These are phyloP conservation scores for Seiridium unicorne DNA, from an alignment of 2,329 filamentous ascomycete species.

Conservation along the genomic window DNA sequence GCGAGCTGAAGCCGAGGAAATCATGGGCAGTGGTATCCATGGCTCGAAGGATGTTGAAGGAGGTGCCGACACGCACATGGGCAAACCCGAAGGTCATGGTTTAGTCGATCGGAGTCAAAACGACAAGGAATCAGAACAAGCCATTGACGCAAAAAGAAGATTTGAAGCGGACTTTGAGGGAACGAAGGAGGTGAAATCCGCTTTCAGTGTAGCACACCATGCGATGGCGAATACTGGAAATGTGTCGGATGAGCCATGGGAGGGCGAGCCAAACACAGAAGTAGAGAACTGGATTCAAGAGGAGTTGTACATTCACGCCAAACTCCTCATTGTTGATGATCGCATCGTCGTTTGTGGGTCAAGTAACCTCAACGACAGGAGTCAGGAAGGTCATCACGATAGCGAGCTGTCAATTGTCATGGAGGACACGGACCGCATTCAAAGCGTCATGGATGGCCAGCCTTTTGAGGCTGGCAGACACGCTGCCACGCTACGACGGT, in stretches of 20 bases:
- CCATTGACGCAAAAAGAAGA: conserved; percentile 45
- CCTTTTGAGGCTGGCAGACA: conserved; percentile 78
- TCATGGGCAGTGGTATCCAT: conserved; percentile 75
- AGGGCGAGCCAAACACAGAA: conserved; percentile 72
- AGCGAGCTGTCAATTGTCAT: conserved; percentile 89
- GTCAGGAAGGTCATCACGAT: conserved; percentile 85
- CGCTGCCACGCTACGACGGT: conserved; percentile 75
- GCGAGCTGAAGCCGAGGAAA: conserved; percentile 81
- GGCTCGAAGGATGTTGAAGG: conserved; percentile 47
- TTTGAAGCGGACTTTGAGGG: conserved; percentile 50
- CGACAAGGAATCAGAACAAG: conserved; percentile 29
- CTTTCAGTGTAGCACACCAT: conserved; percentile 66
- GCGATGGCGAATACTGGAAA: conserved; percentile 70
- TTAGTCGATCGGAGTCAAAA: conserved; percentile 24
- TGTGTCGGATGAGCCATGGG: conserved; percentile 71
- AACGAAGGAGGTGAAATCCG: conserved; percentile 33
- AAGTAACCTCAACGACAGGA: conserved; percentile 89
- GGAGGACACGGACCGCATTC: conserved; percentile 73
- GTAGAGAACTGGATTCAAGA: conserved; percentile 91
- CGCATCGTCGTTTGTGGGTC: conserved; percentile 80
- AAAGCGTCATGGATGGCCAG: conserved; percentile 75
- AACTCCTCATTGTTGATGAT: conserved; percentile 88
- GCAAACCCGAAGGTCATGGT: conserved; percentile 28
- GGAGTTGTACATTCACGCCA: conserved; percentile 92
- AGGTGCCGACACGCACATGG: conserved; percentile 50